Evolutionary conservation across 1,284 basidiomycete species (phyloP), one percentile per base, ranked within the genome.

Genomic region (Cryptococcus amylolentus): DNA sequence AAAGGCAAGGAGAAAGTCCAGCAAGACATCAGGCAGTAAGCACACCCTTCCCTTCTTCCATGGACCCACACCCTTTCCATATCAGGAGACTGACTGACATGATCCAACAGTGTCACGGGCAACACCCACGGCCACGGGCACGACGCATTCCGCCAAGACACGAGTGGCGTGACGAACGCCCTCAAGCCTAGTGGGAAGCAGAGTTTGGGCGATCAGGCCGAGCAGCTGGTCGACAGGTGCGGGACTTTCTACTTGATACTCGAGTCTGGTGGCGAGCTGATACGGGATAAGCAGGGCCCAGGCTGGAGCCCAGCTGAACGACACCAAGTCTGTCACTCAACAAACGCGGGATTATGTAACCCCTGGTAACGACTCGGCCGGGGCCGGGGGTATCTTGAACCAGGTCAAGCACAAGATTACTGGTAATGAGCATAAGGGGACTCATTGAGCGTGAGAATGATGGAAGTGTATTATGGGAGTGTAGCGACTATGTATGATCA

Each of bases 331-430:
- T 18, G 41, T 57, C n/a, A 49, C 41, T 41, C 56, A 58, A 43
- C 54, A 59, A 13, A 44, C 59, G 13, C 41, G 45, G 35, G 60
- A 61, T 48, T 58, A 35, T 26, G 38, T 57, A 46, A 64, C 62
- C 37, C 57, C 59, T 42, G 60, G 59, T 14, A 61, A 64, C 55
- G 56, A 61, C 38, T 58, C 56, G 28, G 49, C 56, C 5, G 58
- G 56, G 12, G 54, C 51, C 14, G 46, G 46, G 16, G 56, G 53
- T 4, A 55, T 57, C 39, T 37, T 61, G 38, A 38, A 27, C 26
- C 54, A 56, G 12, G 23, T 49, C 28, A 49, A 35, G 47, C n/a
- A 49, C 47, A 49, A 37, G 35, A 8, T 49, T 8, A 35, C 35
- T 13, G 47, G 47, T 4, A n/a, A 49, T n/a, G 31, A 37, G n/a